Evolutionary conservation across 805 yeast genomes (phyloP), one percentile per base, ranked within the genome.

Genomic region (Priceomyces haplophilus): DNA sequence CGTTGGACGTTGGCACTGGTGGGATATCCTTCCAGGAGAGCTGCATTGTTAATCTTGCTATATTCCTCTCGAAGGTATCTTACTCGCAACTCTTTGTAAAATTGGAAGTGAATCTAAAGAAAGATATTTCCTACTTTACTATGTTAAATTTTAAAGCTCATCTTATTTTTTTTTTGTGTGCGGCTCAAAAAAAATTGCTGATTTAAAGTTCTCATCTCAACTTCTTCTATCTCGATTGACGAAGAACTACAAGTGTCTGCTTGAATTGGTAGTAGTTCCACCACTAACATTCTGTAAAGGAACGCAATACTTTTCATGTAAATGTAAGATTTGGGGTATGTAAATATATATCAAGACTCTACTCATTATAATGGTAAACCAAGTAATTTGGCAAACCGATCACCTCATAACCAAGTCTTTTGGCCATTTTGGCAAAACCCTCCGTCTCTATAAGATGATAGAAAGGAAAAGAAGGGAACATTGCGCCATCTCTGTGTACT

Each of bases 381-480:
- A 91, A 68, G 64, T 93, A 93, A 65, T 93, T 89, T 42, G 98
- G 99, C 58, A 93, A 75, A 4, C 99, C 99, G 60, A 73, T 84
- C 17, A 90, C 89, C 54, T 84, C 86, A 65, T 93, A 90, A 24
- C 96, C 96, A 49, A 93, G 74, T 54, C 98, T 75, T 64, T 89
- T 88, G 34, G 96, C 97, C 98, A 93, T 93, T 64, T 84, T 85
- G n/a, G 93, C 97, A 66, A 93, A 93, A 13, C 99, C 99, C 67
- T 93, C 99, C 7, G 97, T 90, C 71, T 93, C 99, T 50, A 93
- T 89, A 63, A 93, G 75, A 63, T 93, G 96, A 63, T 91, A 90
- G 73, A 93, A 93, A 46, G 99, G 93, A 79, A 93, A 93, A 38
- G 95, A 87, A 13, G 99, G 99, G 79, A 93, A 93, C 97, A 93